Percentiles rank a stretch among this genome's conserved stretches.
These are phyloP conservation scores for Suhomyces pyralidae DNA, from an alignment of 805 yeast species.

Conservation along the genomic window DNA sequence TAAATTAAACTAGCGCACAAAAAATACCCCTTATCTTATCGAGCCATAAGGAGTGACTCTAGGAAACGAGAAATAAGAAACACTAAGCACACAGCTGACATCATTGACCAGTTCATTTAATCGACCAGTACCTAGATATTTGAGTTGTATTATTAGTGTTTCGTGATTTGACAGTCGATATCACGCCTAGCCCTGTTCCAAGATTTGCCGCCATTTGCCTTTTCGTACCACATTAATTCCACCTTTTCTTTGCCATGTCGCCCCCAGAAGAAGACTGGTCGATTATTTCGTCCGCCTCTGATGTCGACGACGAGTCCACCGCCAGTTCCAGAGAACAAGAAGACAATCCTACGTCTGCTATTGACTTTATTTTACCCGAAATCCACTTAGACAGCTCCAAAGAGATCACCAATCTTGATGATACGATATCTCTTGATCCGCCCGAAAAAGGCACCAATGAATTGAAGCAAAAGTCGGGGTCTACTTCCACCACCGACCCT, in stretches of 20 bases:
- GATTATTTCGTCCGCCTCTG: conserved; percentile 42
- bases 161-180: background rate
- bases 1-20: background rate
- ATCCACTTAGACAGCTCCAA: background rate
- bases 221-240: background rate
- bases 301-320: conserved; percentile 33
- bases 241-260: background rate
- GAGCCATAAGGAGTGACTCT: background rate
- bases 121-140: background rate
- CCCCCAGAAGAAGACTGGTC: conserved; percentile 44
- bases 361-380: background rate
- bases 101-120: background rate
- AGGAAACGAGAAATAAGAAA: background rate
- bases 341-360: conserved; percentile 1
- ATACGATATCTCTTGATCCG: conserved; percentile 1
- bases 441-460: background rate
- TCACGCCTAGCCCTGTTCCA: background rate
- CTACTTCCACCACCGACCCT: background rate
- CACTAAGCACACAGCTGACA: too few relatives aligned
- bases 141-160: background rate
- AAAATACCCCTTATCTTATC: conserved; percentile 4
- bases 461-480: too few relatives aligned
- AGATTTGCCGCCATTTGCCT: background rate
- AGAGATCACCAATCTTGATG: conserved; percentile 1
- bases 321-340: conserved; percentile 7